Percentiles rank a stretch among this genome's conserved stretches.
Conservation (phyloP, 108 stramenopile species). For the Nannochloropsis oceanica region DNA sequence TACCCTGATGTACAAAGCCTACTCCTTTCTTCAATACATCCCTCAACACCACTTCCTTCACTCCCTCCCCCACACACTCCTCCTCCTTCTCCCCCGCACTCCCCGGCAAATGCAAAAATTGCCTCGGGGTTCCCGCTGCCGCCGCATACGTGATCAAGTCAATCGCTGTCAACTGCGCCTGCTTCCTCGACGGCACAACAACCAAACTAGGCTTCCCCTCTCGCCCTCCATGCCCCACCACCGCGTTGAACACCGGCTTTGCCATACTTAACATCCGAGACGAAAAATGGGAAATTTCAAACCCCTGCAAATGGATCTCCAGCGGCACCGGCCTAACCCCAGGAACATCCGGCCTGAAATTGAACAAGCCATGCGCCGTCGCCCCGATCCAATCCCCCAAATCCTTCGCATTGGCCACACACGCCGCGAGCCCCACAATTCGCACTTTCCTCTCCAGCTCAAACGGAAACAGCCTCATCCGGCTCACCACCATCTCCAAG, state of each 20-base stretch:
- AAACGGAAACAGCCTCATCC: conserved; percentile 73
- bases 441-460: conserved; percentile 8
- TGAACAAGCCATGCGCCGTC: conserved; percentile 60
- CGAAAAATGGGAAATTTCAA: conserved; percentile 78
- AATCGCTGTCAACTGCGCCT: conserved; percentile 91
- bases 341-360: conserved; percentile 65
- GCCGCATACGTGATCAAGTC: conserved; percentile 82
- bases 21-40: conserved; percentile 69
- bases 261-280: conserved; percentile 85
- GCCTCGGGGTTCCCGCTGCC: conserved; percentile 16
- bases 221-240: conserved; percentile 17
- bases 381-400: conserved; percentile 97
- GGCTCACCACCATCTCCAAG: conserved; percentile 85
- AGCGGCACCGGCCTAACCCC: conserved; percentile 69
- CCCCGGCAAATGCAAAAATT: not conserved
- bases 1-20: conserved; percentile 79
- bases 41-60: conserved; percentile 65
- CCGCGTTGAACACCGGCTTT: conserved; percentile 77
- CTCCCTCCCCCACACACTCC: not conserved
- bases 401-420: conserved; percentile 89
- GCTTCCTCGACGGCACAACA: conserved; percentile 85
- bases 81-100: conserved; percentile 8
- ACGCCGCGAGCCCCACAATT: conserved; percentile 77
- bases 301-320: conserved; percentile 77
- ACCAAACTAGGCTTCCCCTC: conserved; percentile 58